Conservation (phyloP, 2,329 filamentous ascomycete genomes). For the Aspergillus brunneoviolaceus region DNA sequence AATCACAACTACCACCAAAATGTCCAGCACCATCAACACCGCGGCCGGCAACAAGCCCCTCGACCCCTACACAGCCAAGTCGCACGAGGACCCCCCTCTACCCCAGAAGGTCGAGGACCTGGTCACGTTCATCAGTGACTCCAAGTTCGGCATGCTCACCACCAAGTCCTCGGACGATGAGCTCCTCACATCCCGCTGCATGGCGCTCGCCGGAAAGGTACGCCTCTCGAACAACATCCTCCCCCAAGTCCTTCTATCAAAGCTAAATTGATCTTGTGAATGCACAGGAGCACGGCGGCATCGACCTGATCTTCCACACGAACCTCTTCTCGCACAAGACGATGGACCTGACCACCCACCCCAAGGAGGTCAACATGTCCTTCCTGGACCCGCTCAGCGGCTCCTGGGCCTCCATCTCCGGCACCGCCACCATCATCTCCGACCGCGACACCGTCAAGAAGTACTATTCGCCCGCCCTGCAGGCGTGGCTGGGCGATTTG, state of each 20-base stretch:
- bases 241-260: not conserved
- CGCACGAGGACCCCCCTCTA: slow-evolving; percentile 67
- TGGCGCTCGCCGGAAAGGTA: slow-evolving; percentile 80
- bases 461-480: slow-evolving; percentile 71
- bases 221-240: not conserved
- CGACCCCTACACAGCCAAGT: slow-evolving; percentile 80
- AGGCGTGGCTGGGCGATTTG: slow-evolving; percentile 84
- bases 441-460: slow-evolving; percentile 69
- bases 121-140: slow-evolving; percentile 65
- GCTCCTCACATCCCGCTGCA: slow-evolving; percentile 74
- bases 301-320: slow-evolving; percentile 86
- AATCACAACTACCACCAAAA: slow-evolving; percentile 15
- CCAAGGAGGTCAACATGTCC: slow-evolving; percentile 72
- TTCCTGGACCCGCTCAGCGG: slow-evolving; percentile 71
- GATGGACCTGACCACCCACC: slow-evolving; percentile 70
- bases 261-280: not conserved
- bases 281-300: slow-evolving; percentile 68
- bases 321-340: slow-evolving; percentile 90
- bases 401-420: slow-evolving; percentile 86
- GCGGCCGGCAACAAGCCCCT: slow-evolving; percentile 61
- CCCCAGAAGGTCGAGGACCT: slow-evolving; percentile 77
- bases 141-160: slow-evolving; percentile 89
- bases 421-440: slow-evolving; percentile 66
- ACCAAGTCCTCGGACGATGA: slow-evolving; percentile 64
- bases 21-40: slow-evolving; percentile 52